phyloP scores from a whole-genome alignment of 495 filamentous ascomycete species.

The Polyplosphaeria fusca region DNA sequence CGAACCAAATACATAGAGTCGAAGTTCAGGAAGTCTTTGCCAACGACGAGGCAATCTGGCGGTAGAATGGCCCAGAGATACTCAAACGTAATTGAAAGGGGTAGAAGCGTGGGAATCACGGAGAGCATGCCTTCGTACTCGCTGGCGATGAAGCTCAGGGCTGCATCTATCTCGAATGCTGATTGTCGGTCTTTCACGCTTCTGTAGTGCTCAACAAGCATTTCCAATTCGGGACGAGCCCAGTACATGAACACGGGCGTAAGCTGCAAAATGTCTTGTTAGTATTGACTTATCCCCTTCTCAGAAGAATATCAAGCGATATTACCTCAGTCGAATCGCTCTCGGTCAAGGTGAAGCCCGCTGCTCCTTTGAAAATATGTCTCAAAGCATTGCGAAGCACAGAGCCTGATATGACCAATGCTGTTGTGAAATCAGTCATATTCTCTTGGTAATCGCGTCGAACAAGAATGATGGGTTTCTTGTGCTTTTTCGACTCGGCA shows the following conservation, averaged over 20 bases:
- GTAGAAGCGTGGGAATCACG: background rate
- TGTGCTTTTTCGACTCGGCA: background rate
- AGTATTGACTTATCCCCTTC: background rate
- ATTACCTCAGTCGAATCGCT: background rate
- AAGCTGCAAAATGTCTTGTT: background rate
- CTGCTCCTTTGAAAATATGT: slow-evolving; percentile 3
- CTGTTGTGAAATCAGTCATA: background rate
- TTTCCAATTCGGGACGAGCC: background rate
- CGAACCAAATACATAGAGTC: background rate
- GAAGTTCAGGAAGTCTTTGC: background rate
- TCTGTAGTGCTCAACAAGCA: slow-evolving; percentile 1
- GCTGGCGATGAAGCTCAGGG: background rate
- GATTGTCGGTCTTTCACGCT: background rate
- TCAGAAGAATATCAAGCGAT: background rate
- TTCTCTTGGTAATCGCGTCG: background rate
- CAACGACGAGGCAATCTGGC: background rate
- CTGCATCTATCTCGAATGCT: background rate
- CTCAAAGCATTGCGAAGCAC: background rate
- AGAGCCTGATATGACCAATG: background rate
- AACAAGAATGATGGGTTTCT: background rate
- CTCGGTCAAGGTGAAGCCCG: slow-evolving; percentile 1
- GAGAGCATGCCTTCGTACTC: background rate
- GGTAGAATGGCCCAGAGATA: background rate
- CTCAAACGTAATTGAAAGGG: background rate
- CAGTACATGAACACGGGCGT: background rate